Percentiles rank a stretch among this genome's conserved stretches.
These are phyloP conservation scores for Ormosia semicastrata DNA, from an alignment of 306 rosid species.

Conservation along the genomic window DNA sequence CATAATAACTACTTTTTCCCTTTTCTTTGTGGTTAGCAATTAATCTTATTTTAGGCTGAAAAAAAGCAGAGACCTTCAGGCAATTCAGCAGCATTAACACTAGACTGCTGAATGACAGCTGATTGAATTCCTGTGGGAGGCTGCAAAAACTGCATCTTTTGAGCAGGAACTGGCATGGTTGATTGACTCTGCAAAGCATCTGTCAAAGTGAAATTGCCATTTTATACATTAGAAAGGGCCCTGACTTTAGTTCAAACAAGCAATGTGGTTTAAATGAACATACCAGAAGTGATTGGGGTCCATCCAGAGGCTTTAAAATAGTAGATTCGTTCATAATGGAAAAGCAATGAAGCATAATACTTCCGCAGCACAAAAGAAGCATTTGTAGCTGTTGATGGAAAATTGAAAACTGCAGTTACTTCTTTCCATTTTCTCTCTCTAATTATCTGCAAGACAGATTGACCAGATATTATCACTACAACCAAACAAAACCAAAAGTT, in stretches of 20 bases:
- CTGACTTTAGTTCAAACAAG: slow-evolving; percentile 4
- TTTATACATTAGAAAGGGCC: slow-evolving; percentile 11
- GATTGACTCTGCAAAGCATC: slow-evolving; percentile 48
- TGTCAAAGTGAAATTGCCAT: slow-evolving; percentile 33
- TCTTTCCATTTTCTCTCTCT: slow-evolving; percentile 89
- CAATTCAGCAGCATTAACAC: slow-evolving; percentile 34
- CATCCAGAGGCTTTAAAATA: slow-evolving; percentile 62
- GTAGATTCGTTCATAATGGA: slow-evolving; percentile 78
- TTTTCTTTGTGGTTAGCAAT: neutral
- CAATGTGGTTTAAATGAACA: slow-evolving; percentile 1
- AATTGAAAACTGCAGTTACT: slow-evolving; percentile 79
- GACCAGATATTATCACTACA: slow-evolving; percentile 1
- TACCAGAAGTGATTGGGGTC: slow-evolving; percentile 47
- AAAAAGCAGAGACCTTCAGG: slow-evolving; percentile 55
- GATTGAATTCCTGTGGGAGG: slow-evolving; percentile 35
- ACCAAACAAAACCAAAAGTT: slow-evolving; percentile 1
- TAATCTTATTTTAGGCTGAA: neutral
- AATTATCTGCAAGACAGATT: slow-evolving; percentile 55
- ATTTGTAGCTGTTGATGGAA: slow-evolving; percentile 94
- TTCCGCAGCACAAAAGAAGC: slow-evolving; percentile 91
- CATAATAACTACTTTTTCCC: neutral
- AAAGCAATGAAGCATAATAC: slow-evolving; percentile 76
- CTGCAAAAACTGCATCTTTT: slow-evolving; percentile 33
- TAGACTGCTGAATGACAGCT: slow-evolving; percentile 37
- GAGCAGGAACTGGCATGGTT: slow-evolving; percentile 33